These are phyloP conservation scores for Phoma herbarum DNA, from an alignment of 2,329 filamentous ascomycete species.

Conservation along the genomic window DNA sequence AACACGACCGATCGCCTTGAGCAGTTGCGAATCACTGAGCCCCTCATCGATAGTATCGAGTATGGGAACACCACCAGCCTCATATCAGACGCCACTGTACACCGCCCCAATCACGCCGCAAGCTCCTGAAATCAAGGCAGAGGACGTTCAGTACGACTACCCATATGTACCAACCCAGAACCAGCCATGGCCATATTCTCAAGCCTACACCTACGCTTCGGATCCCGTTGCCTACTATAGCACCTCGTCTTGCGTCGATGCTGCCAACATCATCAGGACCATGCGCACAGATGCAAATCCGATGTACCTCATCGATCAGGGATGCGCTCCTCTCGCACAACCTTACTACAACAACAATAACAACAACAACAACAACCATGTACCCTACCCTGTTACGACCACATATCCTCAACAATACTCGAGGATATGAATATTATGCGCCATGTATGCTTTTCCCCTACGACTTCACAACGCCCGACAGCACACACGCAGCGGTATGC, in stretches of 20 bases:
- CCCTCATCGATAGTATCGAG: constrained; percentile 45
- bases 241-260: constrained; percentile 51
- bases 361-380: constrained; percentile 11
- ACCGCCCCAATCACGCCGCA: constrained; percentile 31
- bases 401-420: constrained; percentile 8
- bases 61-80: constrained; percentile 41
- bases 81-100: constrained; percentile 34
- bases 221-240: constrained; percentile 36
- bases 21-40: constrained; percentile 41
- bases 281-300: constrained; percentile 50
- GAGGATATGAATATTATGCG: constrained; percentile 1
- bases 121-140: constrained; percentile 36
- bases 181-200: constrained; percentile 35
- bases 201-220: constrained; percentile 27
- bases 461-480: background rate
- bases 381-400: constrained; percentile 5
- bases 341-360: constrained; percentile 13
- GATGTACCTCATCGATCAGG: constrained; percentile 1
- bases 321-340: constrained; percentile 4
- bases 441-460: too few relatives aligned
- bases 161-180: constrained; percentile 34
- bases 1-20: constrained; percentile 33
- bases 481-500: background rate
- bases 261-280: constrained; percentile 56
- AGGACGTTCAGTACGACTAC: constrained; percentile 37